A percentile compares a stretch with the other conserved stretches of the same genome.
These are phyloP conservation scores for Aspergillus luchuensis DNA, from an alignment of 2,329 filamentous ascomycete species.

Conservation along the genomic window DNA sequence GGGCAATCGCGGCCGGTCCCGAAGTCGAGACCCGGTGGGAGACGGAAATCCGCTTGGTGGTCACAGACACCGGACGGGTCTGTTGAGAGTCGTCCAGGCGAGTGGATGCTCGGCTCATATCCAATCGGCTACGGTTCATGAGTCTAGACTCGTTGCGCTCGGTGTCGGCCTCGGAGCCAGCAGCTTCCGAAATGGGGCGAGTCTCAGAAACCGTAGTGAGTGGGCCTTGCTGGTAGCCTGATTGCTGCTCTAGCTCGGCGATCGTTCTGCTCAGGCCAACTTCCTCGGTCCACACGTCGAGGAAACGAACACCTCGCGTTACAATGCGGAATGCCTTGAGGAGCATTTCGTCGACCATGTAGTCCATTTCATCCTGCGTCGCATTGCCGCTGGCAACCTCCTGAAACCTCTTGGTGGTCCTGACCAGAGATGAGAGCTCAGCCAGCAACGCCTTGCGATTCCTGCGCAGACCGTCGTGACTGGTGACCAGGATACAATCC, in stretches of 20 bases:
- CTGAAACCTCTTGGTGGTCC: constrained; percentile 81
- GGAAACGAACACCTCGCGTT: constrained; percentile 84
- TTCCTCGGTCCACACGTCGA: constrained; percentile 75
- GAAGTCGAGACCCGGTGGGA: constrained; percentile 77
- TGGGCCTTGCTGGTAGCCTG: constrained; percentile 34
- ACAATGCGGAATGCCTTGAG: constrained; percentile 92
- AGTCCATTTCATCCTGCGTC: constrained; percentile 44
- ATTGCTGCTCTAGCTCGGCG: constrained; percentile 39
- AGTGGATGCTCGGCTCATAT: constrained; percentile 31
- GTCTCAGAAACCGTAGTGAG: constrained; percentile 44
- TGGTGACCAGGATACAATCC: constrained; percentile 73
- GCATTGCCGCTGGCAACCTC: constrained; percentile 62
- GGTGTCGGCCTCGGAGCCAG: constrained; percentile 29
- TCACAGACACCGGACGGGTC: constrained; percentile 36
- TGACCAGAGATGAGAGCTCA: constrained; percentile 86
- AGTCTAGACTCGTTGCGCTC: constrained; percentile 37
- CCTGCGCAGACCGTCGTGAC: constrained; percentile 73
- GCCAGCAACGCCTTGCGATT: constrained; percentile 85
- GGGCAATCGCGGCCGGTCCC: constrained; percentile 64
- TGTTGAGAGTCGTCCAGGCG: constrained; percentile 31
- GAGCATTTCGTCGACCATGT: constrained; percentile 85
- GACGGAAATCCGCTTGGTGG: constrained; percentile 53
- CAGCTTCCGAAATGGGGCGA: constrained; percentile 30
- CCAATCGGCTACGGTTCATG: constrained; percentile 35
- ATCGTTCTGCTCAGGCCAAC: constrained; percentile 49